A percentile compares a stretch with the other conserved stretches of the same genome.
phyloP scores from a whole-genome alignment of 495 filamentous ascomycete genomes.

The Aspergillus leporis region DNA sequence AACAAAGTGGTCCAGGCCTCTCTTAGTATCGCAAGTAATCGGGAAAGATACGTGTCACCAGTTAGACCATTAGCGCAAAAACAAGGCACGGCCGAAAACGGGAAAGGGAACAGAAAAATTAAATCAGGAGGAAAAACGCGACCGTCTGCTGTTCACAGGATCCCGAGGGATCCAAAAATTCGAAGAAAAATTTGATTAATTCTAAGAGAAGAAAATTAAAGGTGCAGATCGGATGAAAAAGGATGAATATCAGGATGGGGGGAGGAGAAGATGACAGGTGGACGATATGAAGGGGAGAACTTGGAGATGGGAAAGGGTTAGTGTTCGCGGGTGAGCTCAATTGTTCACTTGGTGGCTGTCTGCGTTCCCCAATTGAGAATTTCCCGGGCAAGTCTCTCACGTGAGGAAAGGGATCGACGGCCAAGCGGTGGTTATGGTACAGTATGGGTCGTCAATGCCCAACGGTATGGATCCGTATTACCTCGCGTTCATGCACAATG shows the following conservation, averaged over 20 bases:
- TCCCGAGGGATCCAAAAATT: slow-evolving; percentile 5
- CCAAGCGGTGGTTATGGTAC: neutral
- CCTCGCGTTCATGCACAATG: slow-evolving; percentile 17
- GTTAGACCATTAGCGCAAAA: slow-evolving; percentile 25
- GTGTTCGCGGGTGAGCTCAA: neutral
- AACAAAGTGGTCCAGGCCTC: slow-evolving; percentile 7
- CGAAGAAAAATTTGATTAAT: slow-evolving; percentile 12
- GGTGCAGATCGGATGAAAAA: neutral
- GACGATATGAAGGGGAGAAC: slow-evolving; percentile 12
- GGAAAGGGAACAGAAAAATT: slow-evolving; percentile 9
- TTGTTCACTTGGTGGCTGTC: neutral
- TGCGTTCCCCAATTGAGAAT: neutral
- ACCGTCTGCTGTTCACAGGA: neutral
- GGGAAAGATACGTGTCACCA: slow-evolving; percentile 12
- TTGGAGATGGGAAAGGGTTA: slow-evolving; percentile 7
- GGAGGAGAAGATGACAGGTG: slow-evolving; percentile 10
- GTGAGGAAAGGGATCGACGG: slow-evolving; percentile 8
- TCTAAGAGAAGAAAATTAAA: neutral
- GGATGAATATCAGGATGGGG: slow-evolving; percentile 8
- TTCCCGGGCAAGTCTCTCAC: slow-evolving; percentile 4
- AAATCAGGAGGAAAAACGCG: slow-evolving; percentile 1
- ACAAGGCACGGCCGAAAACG: slow-evolving; percentile 3
- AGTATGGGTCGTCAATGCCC: neutral
- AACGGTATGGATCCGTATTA: slow-evolving; percentile 3
- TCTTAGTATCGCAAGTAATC: slow-evolving; percentile 1